Base-by-base conservation (phyloP, 169 alveolate species). In the Eimeria necatrix region DNA sequence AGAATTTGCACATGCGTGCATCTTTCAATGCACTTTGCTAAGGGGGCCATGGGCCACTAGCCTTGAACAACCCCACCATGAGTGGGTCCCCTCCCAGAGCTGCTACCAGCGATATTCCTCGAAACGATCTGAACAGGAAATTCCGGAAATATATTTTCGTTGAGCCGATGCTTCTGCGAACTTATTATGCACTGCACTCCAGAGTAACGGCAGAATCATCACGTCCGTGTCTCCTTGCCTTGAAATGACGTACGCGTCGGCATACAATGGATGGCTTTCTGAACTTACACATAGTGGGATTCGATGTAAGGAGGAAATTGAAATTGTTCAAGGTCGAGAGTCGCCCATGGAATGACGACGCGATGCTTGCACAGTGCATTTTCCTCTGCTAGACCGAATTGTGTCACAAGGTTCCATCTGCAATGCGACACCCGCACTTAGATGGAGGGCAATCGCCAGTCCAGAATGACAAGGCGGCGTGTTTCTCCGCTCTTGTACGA, bases 401-500 rank as follows among this genome's bases (percentile, higher is more conserved):
- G 22, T 4, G 49, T 46, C 60, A 48, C 48, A 48, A 59, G 22
- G 22, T n/a, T n/a, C 20, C 9, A n/a, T 76, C n/a, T 48, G 90
- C 90, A 81, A 53, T 81, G 74, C 90, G 32, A 41, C 61, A 71
- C 49, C 80, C 24, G 26, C 92, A 32, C 22, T 46, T 26, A 48
- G 12, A 41, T 18, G 81, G 24, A 32, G 48, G 61, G 46, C 64
- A 8, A n/a, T 18, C 61, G 46, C 49, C 80, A 7, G 92, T 59
- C 14, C 90, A 81, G 10, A 24, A 9, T 53, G 90, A 81, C 52
- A 71, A 52, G 18, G 92, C 92, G 60, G 9, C 49, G 18, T 26
- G 80, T 24, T 85, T 85, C 49, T 76, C 92, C 24, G 92, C 80
- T 20, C 92, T 85, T 59, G 92, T 85, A 56, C 78, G 80, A 22